Conservation (phyloP, 139 green algal genomes). For the Raphidocelis subcapitata region DNA sequence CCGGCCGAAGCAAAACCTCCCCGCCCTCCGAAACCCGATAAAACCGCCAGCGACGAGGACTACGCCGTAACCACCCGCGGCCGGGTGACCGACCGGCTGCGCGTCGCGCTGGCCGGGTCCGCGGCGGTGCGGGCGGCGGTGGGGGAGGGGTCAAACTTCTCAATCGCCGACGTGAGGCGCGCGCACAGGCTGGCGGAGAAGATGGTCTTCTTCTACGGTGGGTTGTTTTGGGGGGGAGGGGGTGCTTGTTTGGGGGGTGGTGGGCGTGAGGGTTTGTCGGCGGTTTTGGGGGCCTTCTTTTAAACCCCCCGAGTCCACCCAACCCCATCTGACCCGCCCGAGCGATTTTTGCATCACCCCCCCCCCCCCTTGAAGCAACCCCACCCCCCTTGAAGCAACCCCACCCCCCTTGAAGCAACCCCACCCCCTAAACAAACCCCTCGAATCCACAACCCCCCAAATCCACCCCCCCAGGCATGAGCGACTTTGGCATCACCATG, state of each 20-base stretch:
- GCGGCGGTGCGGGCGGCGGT: conserved; percentile 57
- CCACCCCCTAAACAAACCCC: too few species aligned
- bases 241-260: conserved; percentile 16
- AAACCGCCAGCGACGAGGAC: conserved; percentile 61
- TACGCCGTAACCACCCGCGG: conserved; percentile 78
- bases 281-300: neutral
- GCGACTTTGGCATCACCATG: conserved; percentile 51
- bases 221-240: neutral
- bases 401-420: too few species aligned
- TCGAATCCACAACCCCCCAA: too few species aligned
- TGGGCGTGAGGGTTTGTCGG: neutral
- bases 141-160: conserved; percentile 63
- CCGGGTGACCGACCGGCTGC: conserved; percentile 72
- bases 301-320: neutral
- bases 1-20: neutral
- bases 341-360: too few species aligned
- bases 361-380: too few species aligned
- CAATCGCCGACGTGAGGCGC: conserved; percentile 42
- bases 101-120: conserved; percentile 44
- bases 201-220: conserved; percentile 52
- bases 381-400: too few species aligned
- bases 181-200: conserved; percentile 42
- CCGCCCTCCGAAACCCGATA: neutral
- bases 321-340: neutral
- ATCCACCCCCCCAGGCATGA: conserved; percentile 29